These are phyloP conservation scores for Tylopilus balloui DNA, from an alignment of 768 basidiomycete genomes.

Conservation along the genomic window DNA sequence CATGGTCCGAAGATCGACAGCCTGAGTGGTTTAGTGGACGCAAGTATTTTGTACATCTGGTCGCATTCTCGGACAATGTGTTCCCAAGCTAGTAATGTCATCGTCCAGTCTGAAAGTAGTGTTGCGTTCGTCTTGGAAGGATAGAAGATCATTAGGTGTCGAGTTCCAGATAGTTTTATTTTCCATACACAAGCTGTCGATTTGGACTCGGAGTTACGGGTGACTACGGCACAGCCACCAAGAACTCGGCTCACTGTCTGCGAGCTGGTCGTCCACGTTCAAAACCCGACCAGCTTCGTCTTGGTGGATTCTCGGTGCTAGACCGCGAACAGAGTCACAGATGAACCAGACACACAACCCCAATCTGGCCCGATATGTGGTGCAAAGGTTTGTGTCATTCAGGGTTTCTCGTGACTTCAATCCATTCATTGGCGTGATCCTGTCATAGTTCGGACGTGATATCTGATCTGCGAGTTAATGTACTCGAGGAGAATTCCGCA, in stretches of 20 bases:
- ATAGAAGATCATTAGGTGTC: no score
- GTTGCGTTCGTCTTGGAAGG: no score
- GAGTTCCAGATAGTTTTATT: no score
- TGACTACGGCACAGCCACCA: conserved; percentile 17
- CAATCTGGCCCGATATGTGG: conserved; percentile 29
- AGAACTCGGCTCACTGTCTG: not conserved
- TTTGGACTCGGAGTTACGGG: no score
- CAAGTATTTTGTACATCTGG: no score
- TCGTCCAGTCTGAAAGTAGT: no score
- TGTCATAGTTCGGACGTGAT: conserved; percentile 65
- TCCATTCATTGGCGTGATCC: no score
- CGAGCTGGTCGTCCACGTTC: conserved; percentile 5
- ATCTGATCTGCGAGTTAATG: conserved; percentile 61
- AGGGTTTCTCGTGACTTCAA: not conserved
- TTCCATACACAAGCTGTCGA: no score
- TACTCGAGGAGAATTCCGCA: conserved; percentile 52
- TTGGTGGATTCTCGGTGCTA: not conserved
- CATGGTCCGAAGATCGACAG: not conserved
- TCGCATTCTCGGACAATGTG: not conserved
- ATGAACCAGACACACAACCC: conserved; percentile 27
- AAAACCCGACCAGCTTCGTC: conserved; percentile 10
- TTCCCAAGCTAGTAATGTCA: no score
- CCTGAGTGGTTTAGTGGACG: no score
- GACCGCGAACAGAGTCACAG: not conserved
- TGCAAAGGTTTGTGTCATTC: conserved; percentile 26